A percentile compares a stretch with the other conserved stretches of the same genome.
Evolutionary conservation across 192 early-diverging fungal species (phyloP).

Genomic region (Gaertneriomyces sp.): DNA sequence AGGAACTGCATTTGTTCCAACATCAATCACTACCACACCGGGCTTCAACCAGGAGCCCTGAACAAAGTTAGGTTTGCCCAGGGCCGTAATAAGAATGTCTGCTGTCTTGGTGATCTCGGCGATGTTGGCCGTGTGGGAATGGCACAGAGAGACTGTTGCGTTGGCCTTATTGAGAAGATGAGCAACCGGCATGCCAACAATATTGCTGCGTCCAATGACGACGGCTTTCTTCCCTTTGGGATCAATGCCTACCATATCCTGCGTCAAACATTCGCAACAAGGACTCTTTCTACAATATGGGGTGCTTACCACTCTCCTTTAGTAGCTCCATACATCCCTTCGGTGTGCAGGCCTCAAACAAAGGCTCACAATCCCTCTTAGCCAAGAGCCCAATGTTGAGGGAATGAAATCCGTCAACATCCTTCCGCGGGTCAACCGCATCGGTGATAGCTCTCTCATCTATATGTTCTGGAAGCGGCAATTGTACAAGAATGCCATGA

Average conservation of each 20-base stretch:
- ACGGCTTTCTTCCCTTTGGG: constrained; percentile 84
- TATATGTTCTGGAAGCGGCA: constrained; percentile 86
- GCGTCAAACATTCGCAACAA: neutral
- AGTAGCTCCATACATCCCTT: constrained; percentile 89
- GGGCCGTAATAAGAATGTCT: constrained; percentile 89
- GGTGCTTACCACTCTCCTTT: constrained; percentile 22
- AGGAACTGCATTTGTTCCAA: constrained; percentile 86
- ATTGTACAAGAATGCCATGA: constrained; percentile 95
- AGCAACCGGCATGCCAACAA: constrained; percentile 87
- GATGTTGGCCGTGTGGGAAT: constrained; percentile 76
- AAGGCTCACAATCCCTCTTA: constrained; percentile 72
- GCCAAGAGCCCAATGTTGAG: constrained; percentile 88
- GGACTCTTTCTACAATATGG: constrained; percentile 7
- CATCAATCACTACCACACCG: constrained; percentile 93
- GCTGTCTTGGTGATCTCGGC: constrained; percentile 71
- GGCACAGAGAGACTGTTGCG: constrained; percentile 95
- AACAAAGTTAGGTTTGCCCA: constrained; percentile 74
- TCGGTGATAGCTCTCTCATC: constrained; percentile 80
- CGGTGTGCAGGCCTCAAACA: constrained; percentile 96
- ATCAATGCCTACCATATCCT: constrained; percentile 42
- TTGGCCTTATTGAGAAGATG: constrained; percentile 74
- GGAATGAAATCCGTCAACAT: constrained; percentile 99
- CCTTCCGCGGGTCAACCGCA: constrained; percentile 79
- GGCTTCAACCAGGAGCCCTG: constrained; percentile 94
- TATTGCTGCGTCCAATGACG: constrained; percentile 96